Evolutionary conservation across 2,329 filamentous ascomycete species (phyloP), one percentile per base, ranked within the genome.

Genomic region (Fusarium sp.): DNA sequence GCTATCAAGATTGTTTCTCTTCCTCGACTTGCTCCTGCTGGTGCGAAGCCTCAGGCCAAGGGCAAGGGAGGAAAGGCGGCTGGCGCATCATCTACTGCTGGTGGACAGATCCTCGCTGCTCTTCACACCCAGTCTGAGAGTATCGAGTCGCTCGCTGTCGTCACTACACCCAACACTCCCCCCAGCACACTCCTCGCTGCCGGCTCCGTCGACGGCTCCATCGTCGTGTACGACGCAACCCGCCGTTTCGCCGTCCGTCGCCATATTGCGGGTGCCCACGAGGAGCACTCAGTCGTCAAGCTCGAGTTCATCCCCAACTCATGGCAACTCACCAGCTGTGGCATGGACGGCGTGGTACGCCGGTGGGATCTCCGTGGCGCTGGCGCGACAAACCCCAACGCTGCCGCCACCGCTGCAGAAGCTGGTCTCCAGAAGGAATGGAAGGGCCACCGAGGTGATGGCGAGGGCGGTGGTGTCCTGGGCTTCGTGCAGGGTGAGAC

Each of bases 271-370:
- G 93, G 93, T 59, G 95, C 94, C 1, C 96, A 97, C 81, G 93
- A 95, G 74, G 93, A 94, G n/a, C 93, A 93, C 78, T 93, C 94
- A 1, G 94, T 99, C 22, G 96, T 98, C 71, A 96, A 97, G 84
- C 91, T 98, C 6, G 94, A 98, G 69, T 99, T 98, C 79, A 89
- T 97, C 67, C 86, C 87, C 80, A 81, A 84, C 74, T 80, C 78
- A 73, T 96, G 90, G 91, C 80, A 97, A 71, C 85, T 98, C 62
- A 98, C 96, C 2, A 94, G 91, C 73, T 95, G 92, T 76, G 96
- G 96, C 10, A 94, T 98, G 88, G 96, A 99, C 79, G 96, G 96
- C 20, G 94, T 95, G 0, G 90, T 99, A 22, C 88, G 94, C 78
- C 87, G 95, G 69, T 99, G 96, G 96, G 96, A 99, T 83, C 80